Conservation (phyloP, 768 basidiomycete species). For the Tulasnella sp. region DNA sequence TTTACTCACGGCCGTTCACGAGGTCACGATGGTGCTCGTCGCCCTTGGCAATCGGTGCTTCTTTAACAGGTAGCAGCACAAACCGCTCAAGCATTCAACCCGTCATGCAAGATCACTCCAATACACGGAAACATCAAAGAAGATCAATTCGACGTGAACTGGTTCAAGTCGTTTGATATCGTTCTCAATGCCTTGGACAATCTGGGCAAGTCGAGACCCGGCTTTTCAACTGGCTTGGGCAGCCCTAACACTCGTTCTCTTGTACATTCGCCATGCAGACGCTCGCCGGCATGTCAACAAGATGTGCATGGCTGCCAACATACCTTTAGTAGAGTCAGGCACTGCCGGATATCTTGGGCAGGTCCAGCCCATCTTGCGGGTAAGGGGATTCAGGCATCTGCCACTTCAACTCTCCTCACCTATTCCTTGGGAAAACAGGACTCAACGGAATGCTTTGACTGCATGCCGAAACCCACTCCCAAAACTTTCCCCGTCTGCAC, state of each 20-base stretch:
- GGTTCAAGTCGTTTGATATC: constrained; percentile 85
- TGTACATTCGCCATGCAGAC: constrained; percentile 35
- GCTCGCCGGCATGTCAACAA: constrained; percentile 93
- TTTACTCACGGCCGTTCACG: no score
- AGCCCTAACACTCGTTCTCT: not conserved
- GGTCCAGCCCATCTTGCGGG: constrained; percentile 87
- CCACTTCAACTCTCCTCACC: not conserved
- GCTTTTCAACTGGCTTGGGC: not conserved
- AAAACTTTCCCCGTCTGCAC: constrained; percentile 97
- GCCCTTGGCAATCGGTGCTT: not conserved
- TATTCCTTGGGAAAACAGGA: constrained; percentile 43
- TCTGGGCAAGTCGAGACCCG: constrained; percentile 68
- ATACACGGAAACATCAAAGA: constrained; percentile 97
- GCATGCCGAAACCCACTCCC: constrained; percentile 82
- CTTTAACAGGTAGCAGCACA: constrained; percentile 59
- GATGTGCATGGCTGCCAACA: constrained; percentile 88
- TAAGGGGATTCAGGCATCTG: constrained; percentile 23
- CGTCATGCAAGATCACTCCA: constrained; percentile 73
- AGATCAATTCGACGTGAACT: constrained; percentile 72
- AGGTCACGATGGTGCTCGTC: not conserved
- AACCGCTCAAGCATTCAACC: constrained; percentile 76
- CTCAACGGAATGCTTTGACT: constrained; percentile 90
- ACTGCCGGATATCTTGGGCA: constrained; percentile 97
- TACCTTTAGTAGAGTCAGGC: constrained; percentile 91
- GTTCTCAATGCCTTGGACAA: constrained; percentile 96